Conservation (phyloP, 225 moss, liverwort and hornwort genomes). For the Physcomitrium patens region DNA sequence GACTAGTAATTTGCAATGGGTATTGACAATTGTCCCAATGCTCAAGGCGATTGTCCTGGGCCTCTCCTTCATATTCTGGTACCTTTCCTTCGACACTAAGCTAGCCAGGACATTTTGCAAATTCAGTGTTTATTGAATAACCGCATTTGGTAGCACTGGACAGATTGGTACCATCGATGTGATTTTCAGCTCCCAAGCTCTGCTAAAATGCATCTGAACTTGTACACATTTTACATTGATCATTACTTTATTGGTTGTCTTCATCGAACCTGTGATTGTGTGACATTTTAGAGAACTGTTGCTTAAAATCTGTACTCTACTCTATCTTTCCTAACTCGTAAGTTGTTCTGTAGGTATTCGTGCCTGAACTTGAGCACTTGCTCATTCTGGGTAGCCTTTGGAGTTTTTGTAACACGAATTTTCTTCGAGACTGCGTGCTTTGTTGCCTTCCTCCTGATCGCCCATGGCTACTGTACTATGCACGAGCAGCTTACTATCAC, state of each 20-base stretch:
- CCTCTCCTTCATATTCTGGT: slow-evolving; percentile 81
- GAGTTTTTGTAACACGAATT: slow-evolving; percentile 74
- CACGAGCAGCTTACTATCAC: slow-evolving; percentile 68
- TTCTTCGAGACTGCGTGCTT: slow-evolving; percentile 74
- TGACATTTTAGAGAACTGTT: background rate
- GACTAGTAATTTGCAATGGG: slow-evolving; percentile 78
- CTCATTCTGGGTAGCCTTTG: slow-evolving; percentile 82
- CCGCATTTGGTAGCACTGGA: background rate
- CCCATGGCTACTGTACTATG: slow-evolving; percentile 75
- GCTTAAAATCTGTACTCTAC: background rate
- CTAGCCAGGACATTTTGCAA: background rate
- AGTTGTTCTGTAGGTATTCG: slow-evolving; percentile 59
- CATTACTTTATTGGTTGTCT: background rate
- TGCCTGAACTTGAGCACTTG: slow-evolving; percentile 74
- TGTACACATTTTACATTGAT: background rate
- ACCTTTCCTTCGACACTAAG: slow-evolving; percentile 1
- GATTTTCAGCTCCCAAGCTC: background rate
- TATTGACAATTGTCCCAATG: slow-evolving; percentile 60
- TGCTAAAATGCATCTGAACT: background rate
- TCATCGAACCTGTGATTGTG: no score
- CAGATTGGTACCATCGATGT: background rate
- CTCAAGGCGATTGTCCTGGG: slow-evolving; percentile 70
- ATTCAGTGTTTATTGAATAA: background rate
- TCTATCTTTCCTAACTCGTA: slow-evolving; percentile 10
- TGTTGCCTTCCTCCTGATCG: slow-evolving; percentile 68